phyloP scores from a whole-genome alignment of 208 protist species.

The Trypanosoma mega region DNA sequence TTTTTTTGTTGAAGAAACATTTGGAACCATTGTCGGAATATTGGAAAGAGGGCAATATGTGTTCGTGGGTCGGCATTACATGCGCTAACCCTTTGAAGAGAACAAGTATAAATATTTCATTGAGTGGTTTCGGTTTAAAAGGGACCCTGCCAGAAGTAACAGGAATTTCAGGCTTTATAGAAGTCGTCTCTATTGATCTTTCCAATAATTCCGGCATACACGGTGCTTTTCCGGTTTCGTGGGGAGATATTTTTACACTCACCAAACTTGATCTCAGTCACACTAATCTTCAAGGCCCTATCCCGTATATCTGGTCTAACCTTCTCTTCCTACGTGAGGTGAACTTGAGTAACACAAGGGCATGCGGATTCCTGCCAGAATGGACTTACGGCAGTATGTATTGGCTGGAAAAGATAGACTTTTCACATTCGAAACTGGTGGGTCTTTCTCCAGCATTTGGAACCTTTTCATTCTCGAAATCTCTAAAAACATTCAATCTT shows the following conservation, averaged over 20 bases:
- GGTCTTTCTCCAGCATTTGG: slow-evolving; percentile 25
- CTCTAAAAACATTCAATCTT: slow-evolving; percentile 18
- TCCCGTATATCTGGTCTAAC: slow-evolving; percentile 31
- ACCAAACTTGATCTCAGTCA: slow-evolving; percentile 26
- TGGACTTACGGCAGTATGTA: slow-evolving; percentile 26
- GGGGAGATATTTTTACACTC: slow-evolving; percentile 26
- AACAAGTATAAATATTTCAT: neutral
- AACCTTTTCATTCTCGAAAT: slow-evolving; percentile 14
- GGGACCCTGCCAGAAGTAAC: neutral
- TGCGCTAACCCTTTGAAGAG: neutral
- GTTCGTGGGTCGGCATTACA: neutral
- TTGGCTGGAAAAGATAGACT: slow-evolving; percentile 21
- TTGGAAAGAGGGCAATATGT: neutral
- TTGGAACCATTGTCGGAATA: neutral
- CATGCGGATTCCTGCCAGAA: slow-evolving; percentile 32
- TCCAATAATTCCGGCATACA: slow-evolving; percentile 27
- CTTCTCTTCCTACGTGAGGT: slow-evolving; percentile 23
- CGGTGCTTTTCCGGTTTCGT: slow-evolving; percentile 29
- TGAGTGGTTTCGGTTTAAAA: neutral
- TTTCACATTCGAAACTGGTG: slow-evolving; percentile 24
- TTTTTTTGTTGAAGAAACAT: too few relatives aligned
- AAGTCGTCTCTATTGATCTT: slow-evolving; percentile 30
- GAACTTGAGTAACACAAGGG: slow-evolving; percentile 32
- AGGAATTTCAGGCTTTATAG: slow-evolving; percentile 1
- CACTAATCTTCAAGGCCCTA: slow-evolving; percentile 28